Conservation (phyloP, 2,329 filamentous ascomycete species). For the Fusarium pseudonygamai region DNA sequence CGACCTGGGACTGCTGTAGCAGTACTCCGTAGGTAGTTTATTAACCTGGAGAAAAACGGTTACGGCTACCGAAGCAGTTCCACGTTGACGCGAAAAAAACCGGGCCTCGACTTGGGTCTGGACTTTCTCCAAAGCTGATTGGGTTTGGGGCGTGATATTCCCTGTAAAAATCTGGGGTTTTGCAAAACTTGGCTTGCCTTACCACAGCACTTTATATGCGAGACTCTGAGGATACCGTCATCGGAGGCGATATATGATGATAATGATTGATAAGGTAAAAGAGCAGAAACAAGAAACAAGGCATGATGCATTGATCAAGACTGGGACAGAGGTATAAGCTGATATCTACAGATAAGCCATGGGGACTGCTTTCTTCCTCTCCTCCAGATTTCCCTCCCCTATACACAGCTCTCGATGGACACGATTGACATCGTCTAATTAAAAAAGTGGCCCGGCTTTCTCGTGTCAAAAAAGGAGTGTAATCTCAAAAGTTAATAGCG, state of each 20-base stretch:
- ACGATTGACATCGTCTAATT: conserved; percentile 33
- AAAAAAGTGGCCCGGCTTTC: conserved; percentile 35
- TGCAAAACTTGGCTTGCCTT: conserved; percentile 29
- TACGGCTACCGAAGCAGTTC: conserved; percentile 34
- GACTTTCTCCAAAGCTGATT: conserved; percentile 26
- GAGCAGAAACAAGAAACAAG: conserved; percentile 18
- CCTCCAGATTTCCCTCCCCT: background rate
- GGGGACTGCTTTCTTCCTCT: background rate
- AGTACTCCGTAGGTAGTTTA: background rate
- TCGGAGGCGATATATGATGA: conserved; percentile 29
- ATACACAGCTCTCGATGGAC: background rate
- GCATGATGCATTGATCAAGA: background rate
- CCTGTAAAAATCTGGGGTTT: conserved; percentile 34
- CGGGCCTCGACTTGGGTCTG: conserved; percentile 26
- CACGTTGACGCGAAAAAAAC: conserved; percentile 38
- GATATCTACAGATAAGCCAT: background rate
- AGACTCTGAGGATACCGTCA: conserved; percentile 19
- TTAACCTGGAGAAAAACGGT: conserved; percentile 34
- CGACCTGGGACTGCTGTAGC: conserved; percentile 4
- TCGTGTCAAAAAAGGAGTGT: conserved; percentile 32
- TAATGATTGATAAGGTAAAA: conserved; percentile 30
- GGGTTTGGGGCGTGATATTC: conserved; percentile 14
- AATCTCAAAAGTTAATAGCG: conserved; percentile 32
- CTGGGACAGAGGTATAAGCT: background rate
- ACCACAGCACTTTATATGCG: conserved; percentile 9